Evolutionary conservation across 2,329 filamentous ascomycete genomes (phyloP).

Genomic region (Scedosporium aurantiacum): DNA sequence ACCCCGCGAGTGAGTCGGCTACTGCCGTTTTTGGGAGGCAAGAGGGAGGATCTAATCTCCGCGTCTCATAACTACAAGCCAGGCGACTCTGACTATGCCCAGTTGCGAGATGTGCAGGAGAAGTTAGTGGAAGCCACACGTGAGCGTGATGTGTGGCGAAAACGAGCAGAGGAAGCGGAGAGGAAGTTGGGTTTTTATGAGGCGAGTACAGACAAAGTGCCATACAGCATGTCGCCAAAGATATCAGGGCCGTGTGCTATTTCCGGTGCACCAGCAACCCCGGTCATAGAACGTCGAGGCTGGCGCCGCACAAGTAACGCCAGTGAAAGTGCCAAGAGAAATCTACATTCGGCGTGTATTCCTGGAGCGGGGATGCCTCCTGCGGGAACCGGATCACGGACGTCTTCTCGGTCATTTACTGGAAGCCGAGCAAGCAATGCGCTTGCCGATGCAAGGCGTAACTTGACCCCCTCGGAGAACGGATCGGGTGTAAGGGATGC

Average conservation of each 20-base stretch:
- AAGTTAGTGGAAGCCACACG: conserved; percentile 11
- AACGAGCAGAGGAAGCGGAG: conserved; percentile 45
- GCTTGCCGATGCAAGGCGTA: neutral
- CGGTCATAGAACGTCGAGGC: neutral
- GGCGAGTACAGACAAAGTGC: neutral
- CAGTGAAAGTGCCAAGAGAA: neutral
- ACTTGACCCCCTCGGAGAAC: neutral
- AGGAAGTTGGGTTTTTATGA: conserved; percentile 37
- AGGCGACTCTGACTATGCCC: neutral
- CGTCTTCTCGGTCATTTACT: neutral
- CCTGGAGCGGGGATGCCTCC: neutral
- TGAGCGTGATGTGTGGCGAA: conserved; percentile 39
- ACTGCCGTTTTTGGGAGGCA: neutral
- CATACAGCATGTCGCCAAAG: too few species aligned
- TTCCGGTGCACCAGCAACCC: neutral
- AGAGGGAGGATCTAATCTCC: neutral
- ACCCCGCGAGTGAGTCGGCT: neutral
- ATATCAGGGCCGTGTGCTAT: neutral
- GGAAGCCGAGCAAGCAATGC: neutral
- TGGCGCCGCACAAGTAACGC: neutral
- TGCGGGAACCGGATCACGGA: neutral
- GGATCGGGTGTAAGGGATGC: neutral
- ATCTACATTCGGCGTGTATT: neutral
- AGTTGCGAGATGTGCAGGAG: conserved; percentile 23
- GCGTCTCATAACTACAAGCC: neutral